Evolutionary conservation across 345 rosid species (phyloP), one percentile per base, ranked within the genome.

Genomic region (Limnanthes douglasii): DNA sequence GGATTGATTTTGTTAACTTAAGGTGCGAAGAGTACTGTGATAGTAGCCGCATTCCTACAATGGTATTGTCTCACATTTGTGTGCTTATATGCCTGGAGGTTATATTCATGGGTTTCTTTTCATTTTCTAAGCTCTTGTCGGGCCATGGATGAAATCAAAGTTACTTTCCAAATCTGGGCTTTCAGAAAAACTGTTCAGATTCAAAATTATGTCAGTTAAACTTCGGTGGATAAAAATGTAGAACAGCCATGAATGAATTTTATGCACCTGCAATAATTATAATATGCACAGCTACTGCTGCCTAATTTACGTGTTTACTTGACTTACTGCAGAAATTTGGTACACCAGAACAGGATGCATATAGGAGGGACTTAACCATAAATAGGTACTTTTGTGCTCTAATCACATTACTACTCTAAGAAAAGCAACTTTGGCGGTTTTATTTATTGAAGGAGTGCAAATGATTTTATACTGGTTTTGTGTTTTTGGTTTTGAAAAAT

Each of bases 1-100:
- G 94, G 98, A 84, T 88, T 45, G 95, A 88, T 70, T 83, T 83
- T 68, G 94, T 88, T 2, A 83, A 88, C 68, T 64, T 83, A 57
- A 74, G 94, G 56, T 64, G 75, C 56, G 97, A 88, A 68, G 88
- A 70, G 45, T 83, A 88, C 61, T 41, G 72, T 46, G 94, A 84
- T 45, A 67, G 56, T 46, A 84, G 95, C 48, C 92, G 79, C 19
- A 84, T 90, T 50, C 98, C 98, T 29, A 62, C 72, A 20, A 74
- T 79, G 95, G 96, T 86, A 21, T 0, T 43, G 9, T 20, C 33
- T 41, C 19, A 35, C 34, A 12, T 12, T 14, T 4, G 0, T 38
- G 30, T 8, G 18, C 15, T n/a, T 13, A 27, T 44, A 15, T 12
- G 3, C 15, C 20, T 30, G 8, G n/a, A 21, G 27, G 21, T 11